These are phyloP conservation scores for Paulownia fortunei DNA, from an alignment of 257 asterid species.

Conservation along the genomic window DNA sequence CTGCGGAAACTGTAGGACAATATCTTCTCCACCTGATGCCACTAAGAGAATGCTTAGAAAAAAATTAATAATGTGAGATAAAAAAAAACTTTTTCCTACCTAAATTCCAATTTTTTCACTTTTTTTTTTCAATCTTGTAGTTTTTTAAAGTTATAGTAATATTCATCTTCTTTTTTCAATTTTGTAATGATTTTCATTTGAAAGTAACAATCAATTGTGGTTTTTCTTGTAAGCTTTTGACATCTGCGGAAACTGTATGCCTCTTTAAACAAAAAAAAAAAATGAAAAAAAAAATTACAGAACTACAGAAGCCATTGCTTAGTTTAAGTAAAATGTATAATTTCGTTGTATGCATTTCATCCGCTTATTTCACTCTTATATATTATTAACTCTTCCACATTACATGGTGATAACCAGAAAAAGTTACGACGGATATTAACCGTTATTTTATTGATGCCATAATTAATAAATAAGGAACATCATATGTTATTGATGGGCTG, in stretches of 20 bases:
- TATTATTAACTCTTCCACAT: no score
- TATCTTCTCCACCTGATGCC: not conserved
- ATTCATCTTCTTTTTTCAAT: not conserved
- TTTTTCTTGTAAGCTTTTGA: constrained; percentile 4
- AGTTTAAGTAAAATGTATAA: no score
- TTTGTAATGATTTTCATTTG: constrained; percentile 17
- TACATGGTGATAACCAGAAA: no score
- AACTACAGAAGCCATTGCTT: no score
- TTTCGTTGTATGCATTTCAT: no score
- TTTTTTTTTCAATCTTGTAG: constrained; percentile 19
- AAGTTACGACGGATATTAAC: no score
- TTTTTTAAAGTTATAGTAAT: not conserved
- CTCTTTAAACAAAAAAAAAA: not conserved
- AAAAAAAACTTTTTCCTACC: not conserved
- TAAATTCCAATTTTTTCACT: constrained; percentile 17
- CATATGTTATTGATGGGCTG: no score
- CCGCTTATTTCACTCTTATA: no score
- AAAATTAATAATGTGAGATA: not conserved
- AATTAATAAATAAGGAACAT: no score
- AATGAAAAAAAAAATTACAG: not conserved
- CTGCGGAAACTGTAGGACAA: no score
- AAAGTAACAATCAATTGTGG: not conserved
- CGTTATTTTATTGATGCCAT: no score
- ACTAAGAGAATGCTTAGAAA: not conserved
- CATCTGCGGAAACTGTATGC: not conserved